A percentile compares a stretch with the other conserved stretches of the same genome.
phyloP scores from a whole-genome alignment of 2,329 filamentous ascomycete species.

The Pseudocercospora cruenta region DNA sequence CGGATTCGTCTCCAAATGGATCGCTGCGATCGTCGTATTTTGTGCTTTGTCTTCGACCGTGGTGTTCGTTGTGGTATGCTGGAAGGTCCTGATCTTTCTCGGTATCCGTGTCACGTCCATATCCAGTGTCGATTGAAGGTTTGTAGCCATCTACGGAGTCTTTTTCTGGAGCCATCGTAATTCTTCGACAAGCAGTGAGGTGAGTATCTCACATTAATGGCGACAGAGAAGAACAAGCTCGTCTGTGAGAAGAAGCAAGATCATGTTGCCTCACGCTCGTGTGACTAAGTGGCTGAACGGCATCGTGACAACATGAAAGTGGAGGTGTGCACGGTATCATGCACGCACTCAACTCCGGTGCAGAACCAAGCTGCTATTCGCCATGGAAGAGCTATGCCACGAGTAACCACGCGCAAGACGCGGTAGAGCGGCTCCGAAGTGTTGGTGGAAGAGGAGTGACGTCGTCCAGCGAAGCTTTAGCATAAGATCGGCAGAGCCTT shows the following conservation, averaged over 20 bases:
- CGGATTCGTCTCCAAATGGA: slow-evolving; percentile 25
- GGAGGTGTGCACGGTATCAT: not conserved
- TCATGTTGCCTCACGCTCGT: not conserved
- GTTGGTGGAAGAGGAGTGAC: not conserved
- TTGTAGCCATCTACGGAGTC: slow-evolving; percentile 13
- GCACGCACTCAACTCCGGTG: not conserved
- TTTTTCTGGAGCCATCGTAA: not conserved
- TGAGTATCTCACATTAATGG: not conserved
- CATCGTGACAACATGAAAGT: slow-evolving; percentile 5
- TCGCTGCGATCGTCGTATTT: slow-evolving; percentile 19
- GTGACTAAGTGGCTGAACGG: slow-evolving; percentile 7
- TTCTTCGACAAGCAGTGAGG: not conserved
- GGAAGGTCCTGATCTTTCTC: slow-evolving; percentile 12
- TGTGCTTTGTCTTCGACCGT: slow-evolving; percentile 15
- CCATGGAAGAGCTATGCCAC: not conserved
- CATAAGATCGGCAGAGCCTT: not conserved
- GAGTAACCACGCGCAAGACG: not conserved
- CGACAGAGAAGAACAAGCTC: not conserved
- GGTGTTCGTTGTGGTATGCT: slow-evolving; percentile 3
- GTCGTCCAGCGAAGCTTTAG: not conserved
- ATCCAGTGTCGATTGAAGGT: slow-evolving; percentile 11
- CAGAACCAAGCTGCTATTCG: not conserved
- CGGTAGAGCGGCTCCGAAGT: not conserved
- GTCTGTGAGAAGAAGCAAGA: not conserved
- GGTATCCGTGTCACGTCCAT: slow-evolving; percentile 6